These are phyloP conservation scores for Xylaria sp. DNA, from an alignment of 2,329 filamentous ascomycete genomes.

Conservation along the genomic window DNA sequence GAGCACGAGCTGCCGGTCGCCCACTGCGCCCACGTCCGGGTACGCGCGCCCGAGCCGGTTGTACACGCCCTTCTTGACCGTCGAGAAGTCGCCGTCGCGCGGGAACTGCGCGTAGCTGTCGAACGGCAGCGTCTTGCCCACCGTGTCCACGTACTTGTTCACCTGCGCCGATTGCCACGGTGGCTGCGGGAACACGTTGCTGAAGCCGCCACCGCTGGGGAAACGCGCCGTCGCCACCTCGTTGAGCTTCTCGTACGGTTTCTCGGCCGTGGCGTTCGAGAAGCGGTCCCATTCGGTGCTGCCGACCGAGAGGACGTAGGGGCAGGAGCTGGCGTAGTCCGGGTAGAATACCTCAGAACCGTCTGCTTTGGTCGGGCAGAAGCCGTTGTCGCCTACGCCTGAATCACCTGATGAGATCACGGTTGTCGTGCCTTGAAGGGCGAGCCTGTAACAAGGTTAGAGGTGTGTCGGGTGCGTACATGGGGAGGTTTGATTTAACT, in stretches of 20 bases:
- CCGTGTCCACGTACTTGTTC: constrained; percentile 52
- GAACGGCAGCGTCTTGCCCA: constrained; percentile 42
- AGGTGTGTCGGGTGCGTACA: not conserved
- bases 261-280: constrained; percentile 32
- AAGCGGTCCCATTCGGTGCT: constrained; percentile 41
- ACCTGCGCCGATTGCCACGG: constrained; percentile 55
- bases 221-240: constrained; percentile 43
- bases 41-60: constrained; percentile 54
- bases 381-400: constrained; percentile 51
- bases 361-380: constrained; percentile 38
- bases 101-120: constrained; percentile 41
- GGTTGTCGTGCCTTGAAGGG: constrained; percentile 38
- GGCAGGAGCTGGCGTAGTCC: constrained; percentile 60
- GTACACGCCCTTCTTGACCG: constrained; percentile 50
- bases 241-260: constrained; percentile 40
- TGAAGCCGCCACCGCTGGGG: constrained; percentile 57
- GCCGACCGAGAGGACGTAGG: constrained; percentile 61
- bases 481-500: constrained; percentile 9
- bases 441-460: constrained; percentile 28
- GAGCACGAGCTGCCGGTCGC: constrained; percentile 51
- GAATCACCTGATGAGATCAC: constrained; percentile 40
- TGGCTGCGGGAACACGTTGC: constrained; percentile 56
- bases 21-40: constrained; percentile 56
- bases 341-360: constrained; percentile 41
- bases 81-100: constrained; percentile 49